Percentiles rank a stretch among this genome's conserved stretches.
Evolutionary conservation across 2,329 filamentous ascomycete species (phyloP).

Genomic region (Xylariaceae sp.): DNA sequence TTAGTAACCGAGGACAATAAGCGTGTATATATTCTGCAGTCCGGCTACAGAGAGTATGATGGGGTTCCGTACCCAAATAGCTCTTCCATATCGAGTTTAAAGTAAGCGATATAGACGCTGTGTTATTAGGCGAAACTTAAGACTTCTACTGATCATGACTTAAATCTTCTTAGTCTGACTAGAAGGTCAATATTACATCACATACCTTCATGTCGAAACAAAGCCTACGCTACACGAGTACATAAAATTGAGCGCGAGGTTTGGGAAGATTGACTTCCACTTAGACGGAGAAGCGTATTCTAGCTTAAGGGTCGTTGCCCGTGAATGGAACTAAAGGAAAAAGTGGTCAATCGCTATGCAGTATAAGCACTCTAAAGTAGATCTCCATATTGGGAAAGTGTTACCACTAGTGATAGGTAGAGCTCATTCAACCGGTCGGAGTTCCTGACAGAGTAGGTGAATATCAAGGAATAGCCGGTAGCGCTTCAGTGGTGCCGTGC

Average conservation of each 20-base stretch:
- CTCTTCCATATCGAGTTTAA: too few species aligned
- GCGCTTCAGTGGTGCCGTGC: too few species aligned
- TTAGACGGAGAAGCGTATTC: too few species aligned
- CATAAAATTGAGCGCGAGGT: neutral
- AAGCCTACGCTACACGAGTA: neutral
- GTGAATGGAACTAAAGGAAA: neutral
- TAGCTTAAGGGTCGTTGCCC: too few species aligned
- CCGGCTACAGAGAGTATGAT: conserved; percentile 8
- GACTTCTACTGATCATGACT: too few species aligned
- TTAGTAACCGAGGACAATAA: too few species aligned
- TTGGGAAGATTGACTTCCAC: neutral
- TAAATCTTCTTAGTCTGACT: too few species aligned
- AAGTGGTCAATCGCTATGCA: neutral
- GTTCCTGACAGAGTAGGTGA: conserved; percentile 2
- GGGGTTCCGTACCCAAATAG: too few species aligned
- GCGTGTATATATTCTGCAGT: too few species aligned
- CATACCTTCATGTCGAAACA: neutral
- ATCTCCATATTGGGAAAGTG: neutral
- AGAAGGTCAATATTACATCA: conserved; percentile 3
- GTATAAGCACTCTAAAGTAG: conserved; percentile 16
- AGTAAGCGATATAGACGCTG: too few species aligned
- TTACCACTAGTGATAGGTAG: conserved; percentile 5
- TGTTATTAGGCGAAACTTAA: too few species aligned
- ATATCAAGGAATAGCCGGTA: neutral
- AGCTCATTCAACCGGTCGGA: conserved; percentile 18